Evolutionary conservation across 2,329 filamentous ascomycete genomes (phyloP), one percentile per base, ranked within the genome.

Genomic region (Diaporthe velutina): DNA sequence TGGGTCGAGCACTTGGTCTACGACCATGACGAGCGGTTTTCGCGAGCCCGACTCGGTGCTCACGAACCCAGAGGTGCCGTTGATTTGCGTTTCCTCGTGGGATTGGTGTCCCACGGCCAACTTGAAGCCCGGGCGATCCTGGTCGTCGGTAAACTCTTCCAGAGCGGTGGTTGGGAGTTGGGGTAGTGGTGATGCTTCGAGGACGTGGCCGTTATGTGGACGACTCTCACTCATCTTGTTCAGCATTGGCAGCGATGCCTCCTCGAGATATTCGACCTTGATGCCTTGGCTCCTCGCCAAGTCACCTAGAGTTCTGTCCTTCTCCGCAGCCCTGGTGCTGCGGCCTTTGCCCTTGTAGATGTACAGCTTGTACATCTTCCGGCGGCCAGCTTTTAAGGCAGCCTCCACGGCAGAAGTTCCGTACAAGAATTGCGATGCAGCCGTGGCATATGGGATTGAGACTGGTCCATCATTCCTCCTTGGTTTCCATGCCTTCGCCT

Each of bases 381-480:
- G 92, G 45, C 91, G 88, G 15, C 87, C 87, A 61, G 84, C 82
- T 77, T 89, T 91, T 28, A 99, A 86, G 0, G 95, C 96, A 28
- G 96, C 94, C 76, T 93, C 89, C 30, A 98, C 95, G 2, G 94
- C 92, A 2, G 93, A 94, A 58, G 90, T 90, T 8, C 97, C 97
- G 81, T 98, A 98, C 2, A 99, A 87, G 79, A 98, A 98, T 76
- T 98, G 93, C 0, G 96, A 98, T 7, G 95, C 94, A 0, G 96
- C 93, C 0, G 95, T 97, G 0, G 94, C 95, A 81, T 96, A 91
- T 64, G 84, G 83, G 73, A 81, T 77, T 66, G 79, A 82, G 38
- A 80, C 75, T 73, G 76, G 78, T 15, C 71, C 67, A 13, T 73
- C 58, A 15, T 66, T 33, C 45, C 40, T 74, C n/a, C 38, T 71